Evolutionary conservation across 768 basidiomycete genomes (phyloP).

Genomic region (Lentinula sp.): DNA sequence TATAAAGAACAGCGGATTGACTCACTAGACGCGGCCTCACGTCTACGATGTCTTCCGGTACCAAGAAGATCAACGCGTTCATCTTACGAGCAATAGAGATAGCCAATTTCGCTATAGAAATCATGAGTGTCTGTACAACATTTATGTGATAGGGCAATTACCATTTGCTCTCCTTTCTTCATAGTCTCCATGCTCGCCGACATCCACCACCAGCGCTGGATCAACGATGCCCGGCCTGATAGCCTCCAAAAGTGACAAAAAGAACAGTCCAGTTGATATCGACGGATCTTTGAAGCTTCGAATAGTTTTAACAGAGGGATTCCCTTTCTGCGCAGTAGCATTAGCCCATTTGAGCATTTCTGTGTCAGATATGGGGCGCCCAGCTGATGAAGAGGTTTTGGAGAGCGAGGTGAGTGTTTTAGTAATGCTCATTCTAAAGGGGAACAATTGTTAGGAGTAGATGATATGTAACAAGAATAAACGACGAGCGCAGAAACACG

Average conservation of each 20-base stretch:
- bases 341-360: slow-evolving; percentile 98
- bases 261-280: slow-evolving; percentile 85
- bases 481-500: slow-evolving; percentile 14
- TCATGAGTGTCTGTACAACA: not conserved
- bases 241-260: slow-evolving; percentile 87
- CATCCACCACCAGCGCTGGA: slow-evolving; percentile 66
- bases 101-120: slow-evolving; percentile 77
- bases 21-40: slow-evolving; percentile 83
- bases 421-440: slow-evolving; percentile 71
- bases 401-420: slow-evolving; percentile 81
- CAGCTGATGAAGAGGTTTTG: slow-evolving; percentile 43
- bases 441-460: not conserved
- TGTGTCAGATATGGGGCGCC: slow-evolving; percentile 81
- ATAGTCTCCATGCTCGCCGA: slow-evolving; percentile 57
- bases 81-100: slow-evolving; percentile 99
- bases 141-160: slow-evolving; percentile 26
- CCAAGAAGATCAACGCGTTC: slow-evolving; percentile 93
- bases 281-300: slow-evolving; percentile 93
- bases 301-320: slow-evolving; percentile 55
- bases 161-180: slow-evolving; percentile 93
- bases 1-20: not conserved
- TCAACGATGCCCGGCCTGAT: slow-evolving; percentile 95
- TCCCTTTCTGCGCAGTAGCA: slow-evolving; percentile 70
- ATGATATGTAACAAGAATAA: not conserved
- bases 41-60: slow-evolving; percentile 96